Evolutionary conservation across 2,329 filamentous ascomycete species (phyloP).

Genomic region (Cladosporium velox): DNA sequence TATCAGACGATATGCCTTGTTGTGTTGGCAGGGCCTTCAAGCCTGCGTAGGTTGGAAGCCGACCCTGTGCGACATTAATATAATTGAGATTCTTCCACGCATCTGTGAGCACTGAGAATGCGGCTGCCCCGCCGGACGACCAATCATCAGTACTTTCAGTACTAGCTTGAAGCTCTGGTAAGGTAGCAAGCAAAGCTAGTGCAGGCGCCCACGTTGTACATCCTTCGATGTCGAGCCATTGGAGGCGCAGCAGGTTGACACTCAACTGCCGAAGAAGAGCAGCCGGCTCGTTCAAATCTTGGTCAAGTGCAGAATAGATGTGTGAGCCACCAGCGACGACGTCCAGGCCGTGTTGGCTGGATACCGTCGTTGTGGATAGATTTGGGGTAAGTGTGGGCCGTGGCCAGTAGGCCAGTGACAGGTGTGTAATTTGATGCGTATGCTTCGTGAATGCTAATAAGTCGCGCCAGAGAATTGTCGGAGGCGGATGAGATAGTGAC

Average conservation of each 20-base stretch:
- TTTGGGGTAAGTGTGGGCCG: constrained; percentile 59
- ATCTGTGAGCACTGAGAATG: constrained; percentile 41
- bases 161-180: constrained; percentile 6
- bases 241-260: constrained; percentile 57
- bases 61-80: constrained; percentile 47
- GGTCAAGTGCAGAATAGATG: constrained; percentile 55
- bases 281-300: constrained; percentile 59
- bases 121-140: constrained; percentile 25
- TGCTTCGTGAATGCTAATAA: constrained; percentile 56
- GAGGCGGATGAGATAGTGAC: constrained; percentile 57
- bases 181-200: constrained; percentile 34
- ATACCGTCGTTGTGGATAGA: constrained; percentile 48
- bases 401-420: constrained; percentile 65
- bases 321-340: constrained; percentile 55
- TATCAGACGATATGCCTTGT: constrained; percentile 26
- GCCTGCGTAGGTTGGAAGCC: constrained; percentile 40
- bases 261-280: constrained; percentile 59
- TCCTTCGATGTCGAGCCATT: constrained; percentile 64
- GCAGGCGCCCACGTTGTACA: constrained; percentile 59
- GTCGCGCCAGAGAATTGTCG: constrained; percentile 55
- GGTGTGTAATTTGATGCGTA: constrained; percentile 59
- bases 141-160: constrained; percentile 19
- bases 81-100: constrained; percentile 49
- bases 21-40: constrained; percentile 39
- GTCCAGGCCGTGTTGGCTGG: constrained; percentile 42